phyloP scores from a whole-genome alignment of 345 rosid genomes.

The Citrus medica region DNA sequence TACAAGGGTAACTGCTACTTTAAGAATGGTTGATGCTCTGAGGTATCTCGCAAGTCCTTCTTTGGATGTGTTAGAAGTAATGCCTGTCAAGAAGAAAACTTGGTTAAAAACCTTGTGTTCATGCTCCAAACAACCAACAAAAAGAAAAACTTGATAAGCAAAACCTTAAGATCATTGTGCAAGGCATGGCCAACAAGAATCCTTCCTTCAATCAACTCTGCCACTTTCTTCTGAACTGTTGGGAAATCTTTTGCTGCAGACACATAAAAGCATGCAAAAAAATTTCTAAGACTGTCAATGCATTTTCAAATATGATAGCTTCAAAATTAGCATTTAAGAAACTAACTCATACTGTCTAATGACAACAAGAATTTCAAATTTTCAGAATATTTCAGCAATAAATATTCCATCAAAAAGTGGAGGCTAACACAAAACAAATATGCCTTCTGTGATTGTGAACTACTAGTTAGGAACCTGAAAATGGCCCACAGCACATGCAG shows the following conservation, averaged over 20 bases:
- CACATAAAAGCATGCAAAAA: not conserved
- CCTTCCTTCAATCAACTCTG: constrained; percentile 72
- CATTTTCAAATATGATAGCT: not conserved
- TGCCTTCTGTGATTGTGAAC: not conserved
- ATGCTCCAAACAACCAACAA: not conserved
- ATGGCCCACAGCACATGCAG: not conserved
- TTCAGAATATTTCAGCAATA: not conserved
- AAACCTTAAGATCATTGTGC: constrained; percentile 93
- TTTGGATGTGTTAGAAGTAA: constrained; percentile 82
- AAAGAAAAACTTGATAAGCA: constrained; percentile 4
- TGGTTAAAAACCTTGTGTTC: not conserved
- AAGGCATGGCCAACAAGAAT: constrained; percentile 93
- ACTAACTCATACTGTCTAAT: not conserved
- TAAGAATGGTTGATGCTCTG: constrained; percentile 73
- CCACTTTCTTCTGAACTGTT: constrained; percentile 77
- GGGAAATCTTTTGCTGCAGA: constrained; percentile 76
- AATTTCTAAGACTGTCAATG: not conserved
- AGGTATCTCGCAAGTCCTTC: constrained; percentile 73
- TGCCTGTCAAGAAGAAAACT: constrained; percentile 40
- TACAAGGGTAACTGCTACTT: constrained; percentile 40
- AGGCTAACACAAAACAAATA: not conserved
- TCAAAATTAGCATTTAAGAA: not conserved
- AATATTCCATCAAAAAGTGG: not conserved
- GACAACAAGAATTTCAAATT: not conserved
- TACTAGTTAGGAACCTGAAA: not conserved